Percentiles rank a stretch among this genome's conserved stretches.
Conservation (phyloP, 2,329 filamentous ascomycete genomes). For the Camillea tinctor region DNA sequence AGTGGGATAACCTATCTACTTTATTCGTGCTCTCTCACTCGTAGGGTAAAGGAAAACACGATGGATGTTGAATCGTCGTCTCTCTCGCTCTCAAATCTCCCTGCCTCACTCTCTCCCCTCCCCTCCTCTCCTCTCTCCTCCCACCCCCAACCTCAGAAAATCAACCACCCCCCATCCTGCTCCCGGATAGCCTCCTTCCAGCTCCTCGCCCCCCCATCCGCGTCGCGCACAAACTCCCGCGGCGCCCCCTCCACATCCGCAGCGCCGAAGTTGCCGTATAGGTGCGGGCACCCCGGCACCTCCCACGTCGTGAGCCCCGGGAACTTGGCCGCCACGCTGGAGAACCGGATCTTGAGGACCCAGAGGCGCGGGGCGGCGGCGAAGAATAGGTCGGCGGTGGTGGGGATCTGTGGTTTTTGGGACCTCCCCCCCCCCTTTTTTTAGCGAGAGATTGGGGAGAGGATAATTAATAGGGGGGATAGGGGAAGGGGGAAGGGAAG, state of each 20-base stretch:
- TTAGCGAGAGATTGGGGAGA: not conserved
- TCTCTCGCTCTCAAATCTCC: not conserved
- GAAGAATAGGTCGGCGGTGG: constrained; percentile 33
- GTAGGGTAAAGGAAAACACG: too few relatives aligned
- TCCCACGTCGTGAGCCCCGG: constrained; percentile 53
- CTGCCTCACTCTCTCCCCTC: not conserved
- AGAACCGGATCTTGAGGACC: constrained; percentile 48
- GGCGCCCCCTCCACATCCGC: constrained; percentile 46
- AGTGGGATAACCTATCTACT: too few relatives aligned
- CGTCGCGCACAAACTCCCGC: constrained; percentile 44
- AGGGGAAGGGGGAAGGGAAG: not conserved
- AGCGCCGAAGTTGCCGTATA: constrained; percentile 57
- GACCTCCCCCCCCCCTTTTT: too few relatives aligned
- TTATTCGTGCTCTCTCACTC: too few relatives aligned
- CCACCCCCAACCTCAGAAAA: constrained; percentile 6
- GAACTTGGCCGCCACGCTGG: constrained; percentile 33
- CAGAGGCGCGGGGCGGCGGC: constrained; percentile 22
- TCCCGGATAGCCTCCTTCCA: constrained; percentile 48
- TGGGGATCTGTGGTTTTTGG: constrained; percentile 25
- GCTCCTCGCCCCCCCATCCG: constrained; percentile 28
- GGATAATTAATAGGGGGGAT: too few relatives aligned
- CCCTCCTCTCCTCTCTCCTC: not conserved
- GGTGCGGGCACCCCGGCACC: constrained; percentile 51
- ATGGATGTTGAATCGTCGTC: too few relatives aligned
- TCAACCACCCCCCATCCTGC: constrained; percentile 40